phyloP scores from a whole-genome alignment of 257 asterid genomes.

The Jaltomata sinuosa region DNA sequence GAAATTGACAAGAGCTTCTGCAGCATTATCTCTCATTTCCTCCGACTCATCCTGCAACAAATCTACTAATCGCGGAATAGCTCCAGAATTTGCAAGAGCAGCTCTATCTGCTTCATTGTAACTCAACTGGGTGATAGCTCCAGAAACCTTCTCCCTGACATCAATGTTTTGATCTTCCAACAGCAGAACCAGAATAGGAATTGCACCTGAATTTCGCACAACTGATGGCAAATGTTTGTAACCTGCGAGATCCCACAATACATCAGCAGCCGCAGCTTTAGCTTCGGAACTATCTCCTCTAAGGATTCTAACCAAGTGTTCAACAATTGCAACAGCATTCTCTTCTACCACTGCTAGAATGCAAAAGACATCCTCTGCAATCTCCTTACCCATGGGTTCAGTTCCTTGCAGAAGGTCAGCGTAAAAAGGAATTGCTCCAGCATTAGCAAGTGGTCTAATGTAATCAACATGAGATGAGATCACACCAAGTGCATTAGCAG shows the following conservation, averaged over 20 bases:
- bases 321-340: constrained; percentile 30
- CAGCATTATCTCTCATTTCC: constrained; percentile 43
- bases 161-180: constrained; percentile 18
- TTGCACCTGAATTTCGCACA: constrained; percentile 29
- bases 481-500: constrained; percentile 58
- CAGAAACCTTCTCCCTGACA: constrained; percentile 42
- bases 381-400: constrained; percentile 34
- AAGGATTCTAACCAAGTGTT: constrained; percentile 39
- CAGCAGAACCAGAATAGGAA: constrained; percentile 36
- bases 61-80: constrained; percentile 23
- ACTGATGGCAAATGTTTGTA: constrained; percentile 25
- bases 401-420: constrained; percentile 35
- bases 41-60: constrained; percentile 29
- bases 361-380: constrained; percentile 55
- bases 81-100: constrained; percentile 45
- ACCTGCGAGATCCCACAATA: constrained; percentile 37
- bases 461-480: constrained; percentile 39
- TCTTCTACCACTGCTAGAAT: constrained; percentile 41
- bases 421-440: constrained; percentile 38
- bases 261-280: constrained; percentile 51
- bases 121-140: constrained; percentile 52
- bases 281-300: constrained; percentile 27
- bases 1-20: constrained; percentile 46
- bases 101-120: constrained; percentile 20
- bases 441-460: constrained; percentile 35